Percentiles rank a stretch among this genome's conserved stretches.
phyloP scores from a whole-genome alignment of 2,329 filamentous ascomycete species.

The Huntiella bhutanensis region DNA sequence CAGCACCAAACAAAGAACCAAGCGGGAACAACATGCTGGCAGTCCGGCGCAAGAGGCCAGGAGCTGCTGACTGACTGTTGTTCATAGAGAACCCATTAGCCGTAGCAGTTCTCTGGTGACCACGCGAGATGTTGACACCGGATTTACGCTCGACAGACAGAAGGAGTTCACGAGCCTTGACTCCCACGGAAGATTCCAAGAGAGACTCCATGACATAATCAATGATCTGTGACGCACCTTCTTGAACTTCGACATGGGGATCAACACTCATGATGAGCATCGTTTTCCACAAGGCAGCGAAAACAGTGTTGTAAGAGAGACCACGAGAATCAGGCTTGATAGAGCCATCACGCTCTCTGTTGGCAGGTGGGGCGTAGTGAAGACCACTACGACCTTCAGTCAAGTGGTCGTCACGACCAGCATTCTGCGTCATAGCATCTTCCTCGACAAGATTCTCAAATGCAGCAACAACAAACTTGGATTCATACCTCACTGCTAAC shows the following conservation, averaged over 20 bases:
- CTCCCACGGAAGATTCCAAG: conserved; percentile 56
- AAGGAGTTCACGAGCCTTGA: conserved; percentile 51
- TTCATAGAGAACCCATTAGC: conserved; percentile 16
- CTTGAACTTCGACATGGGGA: conserved; percentile 80
- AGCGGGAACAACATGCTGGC: conserved; percentile 42
- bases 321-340: conserved; percentile 38
- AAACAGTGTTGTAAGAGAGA: conserved; percentile 72
- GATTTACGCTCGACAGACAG: conserved; percentile 47
- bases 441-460: conserved; percentile 84
- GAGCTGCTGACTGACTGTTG: conserved; percentile 30
- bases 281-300: conserved; percentile 87
- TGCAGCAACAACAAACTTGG: conserved; percentile 77
- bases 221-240: conserved; percentile 65
- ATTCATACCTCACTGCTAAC: conserved; percentile 77
- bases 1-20: conserved; percentile 31
- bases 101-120: conserved; percentile 17
- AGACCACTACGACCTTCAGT: conserved; percentile 35
- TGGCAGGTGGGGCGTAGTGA: conserved; percentile 38
- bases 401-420: conserved; percentile 34
- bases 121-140: conserved; percentile 23
- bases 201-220: conserved; percentile 69
- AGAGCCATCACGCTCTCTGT: conserved; percentile 36
- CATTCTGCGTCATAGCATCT: conserved; percentile 43
- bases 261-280: conserved; percentile 80
- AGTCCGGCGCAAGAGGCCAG: conserved; percentile 41